Percentiles rank a stretch among this genome's conserved stretches.
phyloP scores from a whole-genome alignment of 805 yeast genomes.

The Metschnikowia baotianmanensis region DNA sequence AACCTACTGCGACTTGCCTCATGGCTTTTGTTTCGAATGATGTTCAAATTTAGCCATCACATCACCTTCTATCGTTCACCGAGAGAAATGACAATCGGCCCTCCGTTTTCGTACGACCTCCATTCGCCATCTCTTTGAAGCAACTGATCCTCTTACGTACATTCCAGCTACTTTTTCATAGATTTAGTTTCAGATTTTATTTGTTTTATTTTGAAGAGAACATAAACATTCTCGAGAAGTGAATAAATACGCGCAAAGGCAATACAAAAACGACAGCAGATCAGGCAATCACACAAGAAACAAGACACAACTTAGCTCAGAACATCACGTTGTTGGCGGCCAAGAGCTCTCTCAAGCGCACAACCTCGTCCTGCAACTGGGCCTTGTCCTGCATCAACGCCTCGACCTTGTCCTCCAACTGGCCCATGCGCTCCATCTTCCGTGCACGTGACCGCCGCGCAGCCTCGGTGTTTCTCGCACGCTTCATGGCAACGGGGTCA shows the following conservation, averaged over 20 bases:
- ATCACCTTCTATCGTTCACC: no score
- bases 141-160: no score
- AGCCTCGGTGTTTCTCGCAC: slow-evolving; percentile 98
- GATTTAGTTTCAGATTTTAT: no score
- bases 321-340: slow-evolving; percentile 17
- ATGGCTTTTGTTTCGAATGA: no score
- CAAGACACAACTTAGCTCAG: slow-evolving; percentile 2
- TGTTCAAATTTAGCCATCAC: no score
- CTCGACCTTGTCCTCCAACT: slow-evolving; percentile 76
- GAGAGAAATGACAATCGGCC: no score
- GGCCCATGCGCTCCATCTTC: slow-evolving; percentile 82
- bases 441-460: slow-evolving; percentile 94
- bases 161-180: no score
- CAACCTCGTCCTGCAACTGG: slow-evolving; percentile 61
- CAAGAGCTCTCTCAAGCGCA: slow-evolving; percentile 52
- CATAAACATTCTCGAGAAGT: background rate
- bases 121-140: no score
- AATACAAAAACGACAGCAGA: background rate
- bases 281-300: no score
- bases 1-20: no score
- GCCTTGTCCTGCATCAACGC: slow-evolving; percentile 57
- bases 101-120: no score
- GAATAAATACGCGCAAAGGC: background rate
- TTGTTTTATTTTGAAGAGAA: background rate
- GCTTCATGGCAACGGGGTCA: slow-evolving; percentile 75